Conservation (phyloP, 73 alveolate species). For the Stentor roeselii region DNA sequence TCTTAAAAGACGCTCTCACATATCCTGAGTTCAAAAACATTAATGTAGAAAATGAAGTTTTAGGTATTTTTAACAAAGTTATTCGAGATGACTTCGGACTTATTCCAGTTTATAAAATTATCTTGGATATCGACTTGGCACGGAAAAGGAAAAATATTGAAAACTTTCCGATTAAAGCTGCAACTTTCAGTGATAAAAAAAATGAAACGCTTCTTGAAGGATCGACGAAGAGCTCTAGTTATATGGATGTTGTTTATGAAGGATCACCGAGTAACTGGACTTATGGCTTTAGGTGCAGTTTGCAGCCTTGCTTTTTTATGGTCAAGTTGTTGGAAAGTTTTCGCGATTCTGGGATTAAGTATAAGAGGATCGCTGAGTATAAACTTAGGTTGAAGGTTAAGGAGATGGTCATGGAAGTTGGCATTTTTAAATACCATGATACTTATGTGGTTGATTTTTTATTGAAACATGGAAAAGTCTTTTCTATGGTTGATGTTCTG, state of each 20-base stretch:
- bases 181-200: background rate
- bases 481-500: background rate
- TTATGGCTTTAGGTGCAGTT: conserved; percentile 20
- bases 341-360: background rate
- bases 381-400: background rate
- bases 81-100: background rate
- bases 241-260: background rate
- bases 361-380: background rate
- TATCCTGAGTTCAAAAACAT: background rate
- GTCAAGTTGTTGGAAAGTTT: background rate
- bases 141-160: background rate
- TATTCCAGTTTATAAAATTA: background rate
- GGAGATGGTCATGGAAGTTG: background rate
- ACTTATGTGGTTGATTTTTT: conserved; percentile 1
- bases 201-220: background rate
- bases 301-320: background rate
- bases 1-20: background rate
- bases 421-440: background rate
- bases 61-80: background rate
- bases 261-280: background rate
- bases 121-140: background rate
- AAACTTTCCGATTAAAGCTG: background rate
- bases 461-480: background rate
- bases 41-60: background rate
- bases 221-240: background rate